Evolutionary conservation across 2,329 filamentous ascomycete species (phyloP), one percentile per base, ranked within the genome.

Genomic region (Exutisphaerella laricina): DNA sequence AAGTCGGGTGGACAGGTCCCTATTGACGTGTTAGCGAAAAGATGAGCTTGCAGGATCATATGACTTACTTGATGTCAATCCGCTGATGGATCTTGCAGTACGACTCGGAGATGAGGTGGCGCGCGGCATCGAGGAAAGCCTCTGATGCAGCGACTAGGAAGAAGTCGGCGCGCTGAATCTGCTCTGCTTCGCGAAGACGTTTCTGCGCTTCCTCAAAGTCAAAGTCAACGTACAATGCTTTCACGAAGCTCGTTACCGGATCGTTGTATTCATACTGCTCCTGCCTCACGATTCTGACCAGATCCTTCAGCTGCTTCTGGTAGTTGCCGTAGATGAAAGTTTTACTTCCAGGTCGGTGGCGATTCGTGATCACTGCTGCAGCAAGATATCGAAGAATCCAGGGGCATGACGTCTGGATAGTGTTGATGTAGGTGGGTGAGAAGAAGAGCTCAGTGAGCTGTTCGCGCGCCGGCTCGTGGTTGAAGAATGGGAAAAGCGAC

Each of bases 11-110:
- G 88, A 95, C 46, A 98, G 79, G 60, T 97, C 92, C 69, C 79
- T 82, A 50, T 3, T 6, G 30, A 32, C 1, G 21, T 56, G 49
- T 51, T 51, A 53, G 61, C 16, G 10, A 20, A 31, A 13, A 3
- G 20, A 20, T 9, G n/a, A 20, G 13, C 5, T 6, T 14, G n/a
- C 5, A 12, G 14, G 23, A 30, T 10, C 13, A 28, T n/a, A 28
- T 20, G 6, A 66, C 75, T 60, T 66, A 82, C 78, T 89, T 88
- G 67, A 98, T 97, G 67, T 97, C 90, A 66, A 98, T 98, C 59
- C 90, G 80, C 65, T 94, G 88, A 70, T 97, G 94, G 66, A 98
- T 98, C 80, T 97, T 97, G 86, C 92, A 98, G 78, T 98, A 98
- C 67, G 82, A 88, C 75, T 98, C 92, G 41, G 90, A 97, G 67